A percentile compares a stretch with the other conserved stretches of the same genome.
phyloP scores from a whole-genome alignment of 192 early-diverging fungal genomes.

The Kappamyces sp. region DNA sequence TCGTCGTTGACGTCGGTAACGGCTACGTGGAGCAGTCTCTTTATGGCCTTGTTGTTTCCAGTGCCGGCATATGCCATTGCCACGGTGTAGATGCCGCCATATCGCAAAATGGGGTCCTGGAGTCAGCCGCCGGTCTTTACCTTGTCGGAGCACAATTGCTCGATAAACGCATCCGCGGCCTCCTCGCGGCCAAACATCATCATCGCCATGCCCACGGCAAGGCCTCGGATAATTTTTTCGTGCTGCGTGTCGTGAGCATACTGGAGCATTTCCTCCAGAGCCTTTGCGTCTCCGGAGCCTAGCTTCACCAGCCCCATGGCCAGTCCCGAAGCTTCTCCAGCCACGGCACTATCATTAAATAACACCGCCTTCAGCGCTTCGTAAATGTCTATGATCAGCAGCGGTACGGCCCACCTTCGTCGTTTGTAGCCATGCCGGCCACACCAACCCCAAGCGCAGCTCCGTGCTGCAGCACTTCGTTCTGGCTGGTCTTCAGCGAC shows the following conservation, averaged over 20 bases:
- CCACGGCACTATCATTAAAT: conserved; percentile 91
- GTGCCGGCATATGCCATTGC: conserved; percentile 98
- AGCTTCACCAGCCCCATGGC: conserved; percentile 98
- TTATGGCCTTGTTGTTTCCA: conserved; percentile 94
- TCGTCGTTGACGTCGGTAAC: conserved; percentile 99
- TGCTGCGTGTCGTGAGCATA: conserved; percentile 99
- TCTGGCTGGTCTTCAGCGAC: conserved; percentile 69
- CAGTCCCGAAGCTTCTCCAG: conserved; percentile 93
- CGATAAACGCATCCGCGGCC: conserved; percentile 85
- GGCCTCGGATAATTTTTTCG: conserved; percentile 98
- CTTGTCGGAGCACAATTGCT: conserved; percentile 80
- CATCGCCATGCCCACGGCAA: conserved; percentile 88
- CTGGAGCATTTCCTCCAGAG: conserved; percentile 90
- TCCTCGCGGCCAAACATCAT: conserved; percentile 98
- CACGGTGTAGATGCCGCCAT: conserved; percentile 95
- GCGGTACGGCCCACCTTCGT: conserved; percentile 55
- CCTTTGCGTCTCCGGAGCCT: conserved; percentile 74
- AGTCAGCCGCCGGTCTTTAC: conserved; percentile 21
- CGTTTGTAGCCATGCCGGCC: conserved; percentile 93
- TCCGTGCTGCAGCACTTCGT: conserved; percentile 93
- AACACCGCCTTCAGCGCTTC: conserved; percentile 83
- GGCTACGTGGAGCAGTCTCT: conserved; percentile 90
- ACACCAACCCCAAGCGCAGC: conserved; percentile 91
- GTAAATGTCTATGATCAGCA: conserved; percentile 58
- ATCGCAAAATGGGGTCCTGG: conserved; percentile 85